Conservation (phyloP, 2,329 filamentous ascomycete species). For the Xylaria sp. region DNA sequence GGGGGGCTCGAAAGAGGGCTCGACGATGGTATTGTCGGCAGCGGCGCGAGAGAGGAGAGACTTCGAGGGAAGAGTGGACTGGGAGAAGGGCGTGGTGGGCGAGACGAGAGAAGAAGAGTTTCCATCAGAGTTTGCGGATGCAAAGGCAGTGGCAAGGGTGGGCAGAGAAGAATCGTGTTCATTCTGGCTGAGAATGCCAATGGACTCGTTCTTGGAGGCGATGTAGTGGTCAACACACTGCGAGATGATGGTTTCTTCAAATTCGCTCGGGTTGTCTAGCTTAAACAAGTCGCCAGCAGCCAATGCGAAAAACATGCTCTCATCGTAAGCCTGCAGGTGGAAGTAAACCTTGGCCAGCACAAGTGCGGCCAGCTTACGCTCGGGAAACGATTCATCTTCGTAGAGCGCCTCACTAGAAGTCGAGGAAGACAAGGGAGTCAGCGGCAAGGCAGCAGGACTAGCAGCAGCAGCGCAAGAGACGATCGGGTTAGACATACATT, state of each 20-base stretch:
- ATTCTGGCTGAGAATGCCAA: slow-evolving; percentile 39
- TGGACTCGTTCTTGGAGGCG: slow-evolving; percentile 56
- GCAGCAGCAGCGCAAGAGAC: not conserved
- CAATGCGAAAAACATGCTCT: slow-evolving; percentile 97
- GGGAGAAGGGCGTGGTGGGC: slow-evolving; percentile 90
- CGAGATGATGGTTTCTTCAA: slow-evolving; percentile 97
- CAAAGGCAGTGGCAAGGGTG: slow-evolving; percentile 77
- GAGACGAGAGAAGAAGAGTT: slow-evolving; percentile 68
- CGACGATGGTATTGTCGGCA: slow-evolving; percentile 57
- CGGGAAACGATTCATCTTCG: slow-evolving; percentile 90
- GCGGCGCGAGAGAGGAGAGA: slow-evolving; percentile 85
- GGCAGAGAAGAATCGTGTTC: slow-evolving; percentile 44
- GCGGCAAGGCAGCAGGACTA: not conserved
- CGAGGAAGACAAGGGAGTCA: slow-evolving; percentile 16
- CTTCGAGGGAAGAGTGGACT: slow-evolving; percentile 87
- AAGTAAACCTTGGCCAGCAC: slow-evolving; percentile 98
- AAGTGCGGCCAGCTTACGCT: slow-evolving; percentile 88
- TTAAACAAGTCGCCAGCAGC: slow-evolving; percentile 93
- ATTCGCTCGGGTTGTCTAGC: slow-evolving; percentile 84
- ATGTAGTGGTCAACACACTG: slow-evolving; percentile 99
- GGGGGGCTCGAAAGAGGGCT: slow-evolving; percentile 50
- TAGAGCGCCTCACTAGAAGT: slow-evolving; percentile 80
- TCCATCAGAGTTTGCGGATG: slow-evolving; percentile 58
- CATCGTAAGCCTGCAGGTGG: slow-evolving; percentile 96
- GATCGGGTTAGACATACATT: slow-evolving; percentile 56